Conservation (phyloP, 306 rosid genomes). For the Canavalia gladiata region DNA sequence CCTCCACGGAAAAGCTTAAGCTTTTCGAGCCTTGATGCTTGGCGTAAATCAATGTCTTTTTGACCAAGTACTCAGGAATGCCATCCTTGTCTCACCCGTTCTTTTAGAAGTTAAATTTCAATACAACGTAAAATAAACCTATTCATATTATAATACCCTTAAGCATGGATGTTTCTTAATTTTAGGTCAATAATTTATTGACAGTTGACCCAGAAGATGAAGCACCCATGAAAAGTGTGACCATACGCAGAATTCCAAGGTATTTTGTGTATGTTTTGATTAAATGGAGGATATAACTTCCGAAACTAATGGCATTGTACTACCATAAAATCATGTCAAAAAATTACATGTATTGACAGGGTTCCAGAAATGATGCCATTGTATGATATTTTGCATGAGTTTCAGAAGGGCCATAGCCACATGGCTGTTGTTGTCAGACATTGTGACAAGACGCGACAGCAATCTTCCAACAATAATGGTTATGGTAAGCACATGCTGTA, state of each 20-base stretch:
- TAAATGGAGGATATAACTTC: background rate
- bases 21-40: background rate
- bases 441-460: conserved; percentile 55
- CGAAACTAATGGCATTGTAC: conserved; percentile 11
- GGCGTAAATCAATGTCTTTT: background rate
- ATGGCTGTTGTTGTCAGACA: conserved; percentile 85
- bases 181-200: conserved; percentile 85
- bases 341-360: conserved; percentile 52
- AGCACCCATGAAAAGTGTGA: conserved; percentile 80
- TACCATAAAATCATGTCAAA: conserved; percentile 2
- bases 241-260: conserved; percentile 94
- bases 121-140: too few species aligned
- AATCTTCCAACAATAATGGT: conserved; percentile 45
- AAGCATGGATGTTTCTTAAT: conserved; percentile 7
- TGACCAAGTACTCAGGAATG: background rate
- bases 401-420: conserved; percentile 97
- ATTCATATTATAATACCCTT: too few species aligned
- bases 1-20: background rate
- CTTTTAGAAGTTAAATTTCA: background rate
- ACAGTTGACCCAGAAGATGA: conserved; percentile 81
- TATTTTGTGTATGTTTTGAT: conserved; percentile 39
- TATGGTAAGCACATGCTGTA: conserved; percentile 57
- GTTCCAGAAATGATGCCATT: conserved; percentile 80
- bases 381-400: conserved; percentile 94
- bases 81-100: too few species aligned